These are phyloP conservation scores for Clitopilus hobsonii DNA, from an alignment of 768 basidiomycete genomes.

Conservation along the genomic window DNA sequence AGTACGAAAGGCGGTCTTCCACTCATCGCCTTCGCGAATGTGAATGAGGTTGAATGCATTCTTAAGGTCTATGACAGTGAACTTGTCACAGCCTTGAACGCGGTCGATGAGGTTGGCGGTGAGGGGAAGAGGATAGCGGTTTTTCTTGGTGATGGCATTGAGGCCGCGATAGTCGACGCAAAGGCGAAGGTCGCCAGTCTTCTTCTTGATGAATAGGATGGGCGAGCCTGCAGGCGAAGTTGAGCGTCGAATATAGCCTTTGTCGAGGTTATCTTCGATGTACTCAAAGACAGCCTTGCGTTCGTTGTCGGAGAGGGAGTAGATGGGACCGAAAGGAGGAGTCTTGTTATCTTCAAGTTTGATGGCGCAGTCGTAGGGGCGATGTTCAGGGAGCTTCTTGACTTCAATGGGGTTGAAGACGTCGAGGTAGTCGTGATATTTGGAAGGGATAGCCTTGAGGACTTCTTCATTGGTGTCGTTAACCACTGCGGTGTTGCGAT, in stretches of 20 bases:
- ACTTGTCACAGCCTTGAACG: slow-evolving; percentile 21
- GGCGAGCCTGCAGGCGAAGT: slow-evolving; percentile 25
- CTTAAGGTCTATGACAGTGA: slow-evolving; percentile 31
- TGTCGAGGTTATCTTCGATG: slow-evolving; percentile 28
- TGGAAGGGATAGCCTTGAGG: slow-evolving; percentile 14
- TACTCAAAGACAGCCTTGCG: slow-evolving; percentile 26
- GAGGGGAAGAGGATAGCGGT: slow-evolving; percentile 24
- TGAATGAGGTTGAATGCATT: slow-evolving; percentile 31
- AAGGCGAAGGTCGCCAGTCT: slow-evolving; percentile 26
- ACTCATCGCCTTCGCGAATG: slow-evolving; percentile 33
- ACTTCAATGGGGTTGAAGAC: slow-evolving; percentile 20
- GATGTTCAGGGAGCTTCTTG: slow-evolving; percentile 25
- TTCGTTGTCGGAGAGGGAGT: slow-evolving; percentile 25
- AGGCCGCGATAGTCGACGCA: slow-evolving; percentile 27
- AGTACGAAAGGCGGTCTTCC: slow-evolving; percentile 39
- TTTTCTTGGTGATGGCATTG: slow-evolving; percentile 24
- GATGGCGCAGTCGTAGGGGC: slow-evolving; percentile 29
- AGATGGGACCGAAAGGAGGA: slow-evolving; percentile 30
- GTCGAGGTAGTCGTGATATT: slow-evolving; percentile 18
- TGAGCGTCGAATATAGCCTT: slow-evolving; percentile 30
- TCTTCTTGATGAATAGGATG: slow-evolving; percentile 27
- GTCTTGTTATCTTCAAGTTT: slow-evolving; percentile 24
- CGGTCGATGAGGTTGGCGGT: slow-evolving; percentile 25
- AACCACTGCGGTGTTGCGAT: background rate
- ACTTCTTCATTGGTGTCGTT: background rate